Conservation (phyloP, 768 basidiomycete genomes). For the Hericium alpestre region DNA sequence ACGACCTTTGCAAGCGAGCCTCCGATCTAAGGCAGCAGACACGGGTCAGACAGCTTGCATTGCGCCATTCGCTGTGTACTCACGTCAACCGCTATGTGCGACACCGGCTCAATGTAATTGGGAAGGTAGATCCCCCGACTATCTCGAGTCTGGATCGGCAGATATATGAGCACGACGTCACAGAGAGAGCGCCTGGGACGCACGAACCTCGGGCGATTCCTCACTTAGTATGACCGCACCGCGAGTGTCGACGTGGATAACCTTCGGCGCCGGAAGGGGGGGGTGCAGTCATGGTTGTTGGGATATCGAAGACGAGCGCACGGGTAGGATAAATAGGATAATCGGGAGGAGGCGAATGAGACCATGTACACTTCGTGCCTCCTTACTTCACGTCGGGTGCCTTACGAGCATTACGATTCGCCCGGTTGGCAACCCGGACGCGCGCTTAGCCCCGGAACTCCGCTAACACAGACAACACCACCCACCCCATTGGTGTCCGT, state of each 20-base stretch:
- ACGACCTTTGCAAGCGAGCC: constrained; percentile 96
- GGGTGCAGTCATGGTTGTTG: constrained; percentile 26
- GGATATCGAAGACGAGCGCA: background rate
- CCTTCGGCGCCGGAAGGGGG: constrained; percentile 71
- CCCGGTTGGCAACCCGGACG: background rate
- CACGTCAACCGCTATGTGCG: constrained; percentile 95
- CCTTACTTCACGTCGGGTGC: background rate
- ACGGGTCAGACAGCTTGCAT: constrained; percentile 8
- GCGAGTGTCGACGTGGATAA: constrained; percentile 90
- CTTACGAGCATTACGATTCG: constrained; percentile 2
- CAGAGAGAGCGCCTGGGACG: constrained; percentile 1
- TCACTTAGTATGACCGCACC: constrained; percentile 90
- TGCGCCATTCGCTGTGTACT: constrained; percentile 24
- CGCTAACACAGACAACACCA: background rate
- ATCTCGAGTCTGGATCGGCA: constrained; percentile 61
- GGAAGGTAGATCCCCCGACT: constrained; percentile 96
- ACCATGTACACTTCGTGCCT: constrained; percentile 4
- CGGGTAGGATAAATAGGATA: background rate
- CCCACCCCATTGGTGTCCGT: background rate
- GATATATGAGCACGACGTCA: constrained; percentile 4
- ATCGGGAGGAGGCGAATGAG: constrained; percentile 1
- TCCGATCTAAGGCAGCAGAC: constrained; percentile 57
- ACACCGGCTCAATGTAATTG: constrained; percentile 94
- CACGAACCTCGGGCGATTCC: constrained; percentile 83
- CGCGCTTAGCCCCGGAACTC: background rate